Evolutionary conservation across 257 asterid genomes (phyloP), one percentile per base, ranked within the genome.

Genomic region (Solanum pennellii): DNA sequence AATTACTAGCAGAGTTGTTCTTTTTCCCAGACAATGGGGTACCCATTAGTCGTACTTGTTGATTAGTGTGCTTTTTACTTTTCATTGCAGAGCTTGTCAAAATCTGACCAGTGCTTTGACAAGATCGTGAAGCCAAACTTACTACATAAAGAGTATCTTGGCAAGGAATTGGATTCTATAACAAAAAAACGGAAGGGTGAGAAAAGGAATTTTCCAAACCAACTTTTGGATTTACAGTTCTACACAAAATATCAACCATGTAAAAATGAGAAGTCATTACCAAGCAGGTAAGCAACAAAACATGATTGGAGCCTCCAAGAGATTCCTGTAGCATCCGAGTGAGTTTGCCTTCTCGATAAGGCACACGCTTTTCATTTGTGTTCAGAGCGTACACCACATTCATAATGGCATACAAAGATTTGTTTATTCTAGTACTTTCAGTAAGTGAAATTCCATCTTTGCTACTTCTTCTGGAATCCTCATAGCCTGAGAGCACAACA

Each of bases 291-390:
- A 97, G 89, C 92, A 97, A 87, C 86, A 97, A 75, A 21, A 91
- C 93, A 84, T 37, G 95, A 93, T 91, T 94, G 87, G 90, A 87
- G 82, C 96, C 94, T 29, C 93, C 94, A 88, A 97, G 94, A 33
- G 97, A 97, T 86, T 94, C 99, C 91, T 95, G 95, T 73, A 95
- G 88, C 41, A 97, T 90, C 69, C 93, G 94, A 84, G 99, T 95
- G 72, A 97, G 93, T 91, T 94, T 94, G 87, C 95, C 95, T 88
- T 92, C 98, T 49, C 99, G 91, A 88, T 92, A 95, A 56, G 99
- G 98, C 88, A 97, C 96, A 62, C 91, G 91, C 21, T 5, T 90
- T 82, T 95, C 98, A 83, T 90, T 91, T 82, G 93, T 86, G 89
- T 91, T 92, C 59, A 95, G 92, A 59, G 98, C 95, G 87, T 89